phyloP scores from a whole-genome alignment of 306 rosid genomes.

The Benincasa hispida region DNA sequence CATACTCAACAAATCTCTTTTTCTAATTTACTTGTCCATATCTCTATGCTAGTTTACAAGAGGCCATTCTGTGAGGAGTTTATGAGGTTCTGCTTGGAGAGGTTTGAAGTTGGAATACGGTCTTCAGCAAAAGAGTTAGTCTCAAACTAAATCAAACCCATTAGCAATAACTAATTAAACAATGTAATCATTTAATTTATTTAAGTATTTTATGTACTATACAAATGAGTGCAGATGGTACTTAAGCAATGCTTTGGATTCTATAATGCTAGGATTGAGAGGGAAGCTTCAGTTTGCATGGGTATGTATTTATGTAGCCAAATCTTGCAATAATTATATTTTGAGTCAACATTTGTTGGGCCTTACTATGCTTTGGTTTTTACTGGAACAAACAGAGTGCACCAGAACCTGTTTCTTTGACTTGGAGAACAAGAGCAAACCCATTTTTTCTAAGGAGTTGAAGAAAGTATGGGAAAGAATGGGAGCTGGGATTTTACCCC shows the following conservation, averaged over 20 bases:
- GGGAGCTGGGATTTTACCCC: neutral
- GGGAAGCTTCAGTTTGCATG: constrained; percentile 19
- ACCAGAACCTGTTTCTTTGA: constrained; percentile 15
- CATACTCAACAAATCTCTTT: too few species aligned
- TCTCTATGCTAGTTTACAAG: neutral
- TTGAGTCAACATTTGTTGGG: too few species aligned
- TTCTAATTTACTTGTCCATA: too few species aligned
- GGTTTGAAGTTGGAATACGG: constrained; percentile 34
- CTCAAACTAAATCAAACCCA: neutral
- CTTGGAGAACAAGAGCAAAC: constrained; percentile 18
- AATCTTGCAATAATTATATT: neutral
- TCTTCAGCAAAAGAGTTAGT: constrained; percentile 28
- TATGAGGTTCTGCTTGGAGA: constrained; percentile 25
- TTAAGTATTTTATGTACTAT: too few species aligned
- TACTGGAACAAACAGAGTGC: constrained; percentile 18
- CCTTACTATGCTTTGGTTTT: too few species aligned
- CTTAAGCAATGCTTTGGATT: constrained; percentile 14
- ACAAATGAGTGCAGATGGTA: neutral
- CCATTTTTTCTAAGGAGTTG: constrained; percentile 19
- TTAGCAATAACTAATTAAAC: too few species aligned
- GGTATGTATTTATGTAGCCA: neutral
- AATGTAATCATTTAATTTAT: too few species aligned
- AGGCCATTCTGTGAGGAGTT: constrained; percentile 26
- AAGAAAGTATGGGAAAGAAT: constrained; percentile 11
- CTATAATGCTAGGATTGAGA: constrained; percentile 13